Conservation (phyloP, 495 filamentous ascomycete species). For the Sordaria brevicollis region DNA sequence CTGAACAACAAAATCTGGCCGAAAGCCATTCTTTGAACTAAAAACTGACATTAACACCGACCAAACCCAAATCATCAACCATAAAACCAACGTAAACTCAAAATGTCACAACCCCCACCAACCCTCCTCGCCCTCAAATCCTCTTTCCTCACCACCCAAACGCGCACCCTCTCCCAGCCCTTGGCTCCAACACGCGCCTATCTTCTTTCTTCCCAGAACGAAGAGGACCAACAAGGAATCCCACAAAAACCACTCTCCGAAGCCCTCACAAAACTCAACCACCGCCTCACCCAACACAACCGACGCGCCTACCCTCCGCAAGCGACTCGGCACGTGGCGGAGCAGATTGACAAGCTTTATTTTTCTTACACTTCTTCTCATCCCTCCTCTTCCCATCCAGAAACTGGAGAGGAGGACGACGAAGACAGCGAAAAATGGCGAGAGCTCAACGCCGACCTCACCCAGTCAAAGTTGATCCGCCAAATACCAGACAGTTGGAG, state of each 20-base stretch:
- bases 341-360: conserved; percentile 71
- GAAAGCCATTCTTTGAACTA: no score
- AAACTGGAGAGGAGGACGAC: conserved; percentile 27
- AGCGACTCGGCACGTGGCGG: conserved; percentile 66
- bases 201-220: conserved; percentile 35
- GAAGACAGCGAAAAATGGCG: conserved; percentile 28
- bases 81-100: neutral
- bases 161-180: conserved; percentile 47
- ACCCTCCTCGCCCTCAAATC: conserved; percentile 55
- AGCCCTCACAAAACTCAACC: conserved; percentile 48
- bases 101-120: conserved; percentile 25
- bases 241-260: conserved; percentile 41
- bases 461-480: no score
- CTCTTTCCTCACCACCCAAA: conserved; percentile 51
- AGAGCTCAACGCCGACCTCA: conserved; percentile 32
- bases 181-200: conserved; percentile 49
- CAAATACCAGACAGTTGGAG: neutral
- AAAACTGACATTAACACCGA: neutral
- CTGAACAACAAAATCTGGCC: neutral
- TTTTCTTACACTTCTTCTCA: conserved; percentile 38
- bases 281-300: conserved; percentile 56
- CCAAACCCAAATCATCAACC: neutral
- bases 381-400: conserved; percentile 30
- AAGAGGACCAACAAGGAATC: conserved; percentile 36
- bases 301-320: conserved; percentile 64